Percentiles rank a stretch among this genome's conserved stretches.
These are phyloP conservation scores for Conoideocrella luteorostrata DNA, from an alignment of 2,329 filamentous ascomycete species.

Conservation along the genomic window DNA sequence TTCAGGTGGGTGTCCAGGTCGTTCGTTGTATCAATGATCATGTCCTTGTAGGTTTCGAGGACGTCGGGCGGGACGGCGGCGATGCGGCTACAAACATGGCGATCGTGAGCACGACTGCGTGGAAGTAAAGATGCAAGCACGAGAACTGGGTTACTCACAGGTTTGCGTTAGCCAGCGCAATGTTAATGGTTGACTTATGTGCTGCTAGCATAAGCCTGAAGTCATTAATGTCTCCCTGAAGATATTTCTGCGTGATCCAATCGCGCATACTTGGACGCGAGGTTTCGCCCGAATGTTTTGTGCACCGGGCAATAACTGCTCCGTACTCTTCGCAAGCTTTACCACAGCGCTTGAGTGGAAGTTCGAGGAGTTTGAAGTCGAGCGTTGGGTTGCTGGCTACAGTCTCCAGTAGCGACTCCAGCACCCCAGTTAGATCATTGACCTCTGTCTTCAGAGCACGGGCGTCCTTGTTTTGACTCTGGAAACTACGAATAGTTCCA, in stretches of 20 bases:
- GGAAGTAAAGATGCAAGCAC: no score
- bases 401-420: conserved; percentile 26
- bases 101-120: no score
- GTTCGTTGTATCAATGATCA: not conserved
- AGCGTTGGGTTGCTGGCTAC: conserved; percentile 2
- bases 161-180: conserved; percentile 16
- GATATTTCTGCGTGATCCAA: conserved; percentile 5
- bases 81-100: not conserved
- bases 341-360: not conserved
- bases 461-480: conserved; percentile 17
- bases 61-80: not conserved
- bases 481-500: conserved; percentile 4
- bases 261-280: not conserved
- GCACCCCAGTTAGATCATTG: conserved; percentile 26
- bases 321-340: not conserved
- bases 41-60: not conserved
- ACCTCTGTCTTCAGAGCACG: conserved; percentile 35
- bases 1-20: not conserved
- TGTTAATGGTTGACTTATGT: conserved; percentile 28
- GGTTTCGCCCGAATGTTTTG: not conserved
- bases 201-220: conserved; percentile 33
- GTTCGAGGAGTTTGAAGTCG: conserved; percentile 6
- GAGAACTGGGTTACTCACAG: conserved; percentile 14
- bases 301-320: conserved; percentile 1
- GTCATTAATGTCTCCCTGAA: conserved; percentile 28